Evolutionary conservation across 192 early-diverging fungal genomes (phyloP).

Genomic region (Pilaira anomala): DNA sequence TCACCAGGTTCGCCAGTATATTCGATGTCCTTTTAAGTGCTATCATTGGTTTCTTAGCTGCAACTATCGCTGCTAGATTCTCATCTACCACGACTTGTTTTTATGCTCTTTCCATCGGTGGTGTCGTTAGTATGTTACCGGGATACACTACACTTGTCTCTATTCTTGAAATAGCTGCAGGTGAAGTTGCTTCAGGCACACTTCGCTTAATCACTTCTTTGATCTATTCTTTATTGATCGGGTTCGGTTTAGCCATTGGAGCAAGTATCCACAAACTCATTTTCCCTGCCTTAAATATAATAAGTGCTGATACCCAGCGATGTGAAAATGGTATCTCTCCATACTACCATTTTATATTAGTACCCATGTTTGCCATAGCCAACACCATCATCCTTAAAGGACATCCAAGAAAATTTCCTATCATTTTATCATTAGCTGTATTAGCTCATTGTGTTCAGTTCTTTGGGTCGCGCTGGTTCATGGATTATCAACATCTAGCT

Average conservation of each 20-base stretch:
- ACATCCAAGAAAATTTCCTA: slow-evolving; percentile 1
- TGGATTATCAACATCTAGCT: slow-evolving; percentile 18
- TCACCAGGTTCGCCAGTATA: slow-evolving; percentile 20
- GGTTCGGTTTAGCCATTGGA: slow-evolving; percentile 23
- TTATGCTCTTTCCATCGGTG: slow-evolving; percentile 24
- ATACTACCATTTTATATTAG: slow-evolving; percentile 13
- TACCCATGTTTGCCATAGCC: slow-evolving; percentile 18
- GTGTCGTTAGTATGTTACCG: slow-evolving; percentile 19
- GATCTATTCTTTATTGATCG: slow-evolving; percentile 20
- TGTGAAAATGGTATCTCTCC: slow-evolving; percentile 14
- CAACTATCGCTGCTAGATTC: slow-evolving; percentile 1
- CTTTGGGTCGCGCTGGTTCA: slow-evolving; percentile 5
- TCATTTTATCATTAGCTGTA: slow-evolving; percentile 5
- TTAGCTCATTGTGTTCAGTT: slow-evolving; percentile 15
- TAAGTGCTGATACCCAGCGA: neutral
- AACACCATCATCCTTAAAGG: slow-evolving; percentile 7
- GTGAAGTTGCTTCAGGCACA: slow-evolving; percentile 15
- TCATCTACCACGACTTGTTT: slow-evolving; percentile 8
- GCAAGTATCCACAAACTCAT: slow-evolving; percentile 16
- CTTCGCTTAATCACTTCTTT: slow-evolving; percentile 17
- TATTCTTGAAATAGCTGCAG: slow-evolving; percentile 14
- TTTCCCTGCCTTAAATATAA: slow-evolving; percentile 14
- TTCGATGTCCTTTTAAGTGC: slow-evolving; percentile 21
- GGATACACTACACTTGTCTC: slow-evolving; percentile 21
- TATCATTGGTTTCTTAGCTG: slow-evolving; percentile 17